Base-by-base conservation (phyloP, 306 rosid species). In the Cucurbita maxima region DNA sequence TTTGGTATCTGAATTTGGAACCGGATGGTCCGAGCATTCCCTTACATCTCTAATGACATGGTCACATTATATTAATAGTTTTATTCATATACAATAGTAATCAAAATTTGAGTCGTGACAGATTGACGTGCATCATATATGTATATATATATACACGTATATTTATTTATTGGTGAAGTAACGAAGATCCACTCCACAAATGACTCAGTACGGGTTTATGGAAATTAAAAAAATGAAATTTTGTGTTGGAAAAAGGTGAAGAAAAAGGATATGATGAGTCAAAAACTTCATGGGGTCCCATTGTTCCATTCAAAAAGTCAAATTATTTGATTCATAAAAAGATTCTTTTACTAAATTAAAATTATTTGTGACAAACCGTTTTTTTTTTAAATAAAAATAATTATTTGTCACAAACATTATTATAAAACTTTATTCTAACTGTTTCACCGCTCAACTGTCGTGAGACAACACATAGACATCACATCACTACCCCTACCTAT, bases 241-340 rank as follows among this genome's bases (percentile, higher is more conserved):
- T 61, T 38, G 15, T 18, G 15, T 10, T 10, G 30, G 50, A 63
- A 63, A 41, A 63, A 41, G 71, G 10, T 18, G 37, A 13, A n/a
- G n/a, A 47, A 37, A 61, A 16, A 37, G 3, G 11, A 61, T 47
- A 61, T 44, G 20, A 64, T 44, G 30, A 63, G 71, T 64, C 34
- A 64, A 64, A 63, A 64, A 40, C n/a, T 64, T 64, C 4, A 19
- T 18, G 71, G 71, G 69, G 71, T 64, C 37, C 70, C 71, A 19
- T 64, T 64, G 9, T 64, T 64, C 3, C 8, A 64, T n/a, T 0
- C 36, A 64, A 41, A 19, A 41, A 64, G 53, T 64, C 71, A 64
- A 43, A 43, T n/a, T 41, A 62, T 64, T 64, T 64, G 71, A 64
- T 64, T 43, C 16, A 41, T 41, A 5, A 41, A 64, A 64, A 64